These are phyloP conservation scores for Rhizopus sp. DNA, from an alignment of 371 early-diverging fungal genomes.

Conservation along the genomic window DNA sequence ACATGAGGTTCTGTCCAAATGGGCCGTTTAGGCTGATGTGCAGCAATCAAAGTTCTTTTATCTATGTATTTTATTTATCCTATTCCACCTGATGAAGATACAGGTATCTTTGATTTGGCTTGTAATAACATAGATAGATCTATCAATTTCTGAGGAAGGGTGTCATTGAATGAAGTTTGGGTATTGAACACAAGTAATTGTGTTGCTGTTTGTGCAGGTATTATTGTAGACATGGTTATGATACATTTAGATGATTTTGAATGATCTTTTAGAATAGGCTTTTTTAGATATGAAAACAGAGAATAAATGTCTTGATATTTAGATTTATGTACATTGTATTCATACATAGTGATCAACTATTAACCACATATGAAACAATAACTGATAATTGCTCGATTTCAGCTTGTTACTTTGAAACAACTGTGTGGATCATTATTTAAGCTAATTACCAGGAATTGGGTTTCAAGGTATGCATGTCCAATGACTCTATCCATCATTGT, in stretches of 20 bases:
- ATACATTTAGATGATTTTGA: background rate
- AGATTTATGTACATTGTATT: constrained; percentile 22
- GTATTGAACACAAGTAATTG: constrained; percentile 16
- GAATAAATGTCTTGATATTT: constrained; percentile 12
- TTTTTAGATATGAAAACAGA: constrained; percentile 4
- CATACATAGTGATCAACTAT: too few species aligned
- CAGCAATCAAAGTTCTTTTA: constrained; percentile 12
- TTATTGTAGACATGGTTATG: constrained; percentile 17
- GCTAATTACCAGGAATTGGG: too few species aligned
- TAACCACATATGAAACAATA: too few species aligned
- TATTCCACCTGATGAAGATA: constrained; percentile 7
- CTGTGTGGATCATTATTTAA: too few species aligned
- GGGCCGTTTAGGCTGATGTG: constrained; percentile 18
- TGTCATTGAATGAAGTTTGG: constrained; percentile 4
- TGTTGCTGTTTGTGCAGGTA: constrained; percentile 24
- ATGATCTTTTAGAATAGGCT: background rate
- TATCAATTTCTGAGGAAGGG: constrained; percentile 11
- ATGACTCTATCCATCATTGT: too few species aligned
- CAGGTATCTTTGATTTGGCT: constrained; percentile 13
- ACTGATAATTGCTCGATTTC: too few species aligned
- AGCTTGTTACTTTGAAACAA: too few species aligned
- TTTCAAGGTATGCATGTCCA: too few species aligned
- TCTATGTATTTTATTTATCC: constrained; percentile 10
- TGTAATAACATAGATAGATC: constrained; percentile 14
- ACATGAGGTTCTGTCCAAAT: constrained; percentile 25